These are phyloP conservation scores for Yarrowia sp. DNA, from an alignment of 805 yeast species.

Conservation along the genomic window DNA sequence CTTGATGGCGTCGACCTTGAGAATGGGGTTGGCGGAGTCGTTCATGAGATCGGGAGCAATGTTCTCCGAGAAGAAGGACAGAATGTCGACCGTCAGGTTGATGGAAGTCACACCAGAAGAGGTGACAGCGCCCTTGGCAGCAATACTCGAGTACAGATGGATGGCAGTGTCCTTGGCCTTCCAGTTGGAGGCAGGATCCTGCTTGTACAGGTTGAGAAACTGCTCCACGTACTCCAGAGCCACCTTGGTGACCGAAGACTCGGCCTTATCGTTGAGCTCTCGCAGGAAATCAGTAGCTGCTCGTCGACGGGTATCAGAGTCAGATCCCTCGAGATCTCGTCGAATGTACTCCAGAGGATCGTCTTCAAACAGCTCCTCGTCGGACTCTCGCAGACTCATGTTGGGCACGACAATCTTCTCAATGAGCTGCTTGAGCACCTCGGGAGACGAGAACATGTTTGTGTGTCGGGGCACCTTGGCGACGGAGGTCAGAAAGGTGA, in stretches of 20 bases:
- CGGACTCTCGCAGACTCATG: conserved; percentile 76
- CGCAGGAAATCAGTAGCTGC: conserved; percentile 90
- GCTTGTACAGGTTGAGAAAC: conserved; percentile 53
- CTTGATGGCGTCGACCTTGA: conserved; percentile 89
- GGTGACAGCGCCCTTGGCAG: conserved; percentile 87
- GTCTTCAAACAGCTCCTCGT: conserved; percentile 91
- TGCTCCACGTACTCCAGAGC: conserved; percentile 69
- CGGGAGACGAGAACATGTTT: conserved; percentile 56
- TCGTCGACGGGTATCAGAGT: conserved; percentile 85
- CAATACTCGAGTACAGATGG: conserved; percentile 80
- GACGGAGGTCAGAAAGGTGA: conserved; percentile 78
- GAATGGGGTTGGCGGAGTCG: conserved; percentile 61
- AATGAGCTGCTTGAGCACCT: conserved; percentile 67
- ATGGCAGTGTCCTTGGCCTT: conserved; percentile 81
- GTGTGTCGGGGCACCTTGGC: conserved; percentile 66
- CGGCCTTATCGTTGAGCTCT: conserved; percentile 76
- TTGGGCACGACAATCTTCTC: conserved; percentile 87
- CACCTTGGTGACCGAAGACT: conserved; percentile 66
- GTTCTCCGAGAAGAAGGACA: conserved; percentile 74
- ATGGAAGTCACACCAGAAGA: conserved; percentile 83
- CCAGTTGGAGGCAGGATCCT: conserved; percentile 56
- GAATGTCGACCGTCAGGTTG: conserved; percentile 78
- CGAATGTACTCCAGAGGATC: conserved; percentile 93
- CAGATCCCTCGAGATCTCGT: conserved; percentile 92
- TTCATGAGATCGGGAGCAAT: conserved; percentile 77